Conservation (phyloP, 106 monocot genomes). For the Alisma plantagoaquatica region DNA sequence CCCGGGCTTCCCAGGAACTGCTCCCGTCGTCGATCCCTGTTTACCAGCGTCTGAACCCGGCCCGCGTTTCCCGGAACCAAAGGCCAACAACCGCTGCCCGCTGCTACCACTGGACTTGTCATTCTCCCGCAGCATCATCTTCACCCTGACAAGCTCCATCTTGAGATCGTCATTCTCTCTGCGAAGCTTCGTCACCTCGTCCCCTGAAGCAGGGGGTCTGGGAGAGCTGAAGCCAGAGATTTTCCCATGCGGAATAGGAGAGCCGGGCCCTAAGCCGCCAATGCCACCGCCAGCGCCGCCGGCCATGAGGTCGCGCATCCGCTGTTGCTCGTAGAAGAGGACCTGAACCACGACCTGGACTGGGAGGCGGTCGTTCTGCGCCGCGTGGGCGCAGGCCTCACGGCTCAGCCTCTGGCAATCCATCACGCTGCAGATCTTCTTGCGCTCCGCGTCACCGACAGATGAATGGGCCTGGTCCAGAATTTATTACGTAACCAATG, state of each 20-base stretch:
- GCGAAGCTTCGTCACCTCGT: slow-evolving; percentile 41
- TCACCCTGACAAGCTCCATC: slow-evolving; percentile 43
- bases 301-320: slow-evolving; percentile 21
- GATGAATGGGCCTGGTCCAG: slow-evolving; percentile 69
- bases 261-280: slow-evolving; percentile 32
- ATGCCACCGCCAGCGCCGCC: slow-evolving; percentile 19
- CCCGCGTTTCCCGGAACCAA: too few species aligned
- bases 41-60: slow-evolving; percentile 3
- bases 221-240: too few species aligned
- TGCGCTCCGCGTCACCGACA: slow-evolving; percentile 45
- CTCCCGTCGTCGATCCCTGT: too few species aligned
- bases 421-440: slow-evolving; percentile 61
- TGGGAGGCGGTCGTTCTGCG: too few species aligned
- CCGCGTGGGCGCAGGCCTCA: slow-evolving; percentile 81
- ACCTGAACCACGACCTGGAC: too few species aligned
- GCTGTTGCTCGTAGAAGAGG: slow-evolving; percentile 68
- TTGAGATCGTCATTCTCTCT: slow-evolving; percentile 65
- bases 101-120: neutral
- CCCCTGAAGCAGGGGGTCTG: too few species aligned
- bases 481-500: too few species aligned
- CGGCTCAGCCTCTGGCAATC: slow-evolving; percentile 65
- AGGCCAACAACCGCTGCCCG: slow-evolving; percentile 9
- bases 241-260: slow-evolving; percentile 7
- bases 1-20: too few species aligned
- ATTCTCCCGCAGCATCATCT: slow-evolving; percentile 34